Evolutionary conservation across 805 yeast genomes (phyloP).

Genomic region (Saturnispora halmiae): DNA sequence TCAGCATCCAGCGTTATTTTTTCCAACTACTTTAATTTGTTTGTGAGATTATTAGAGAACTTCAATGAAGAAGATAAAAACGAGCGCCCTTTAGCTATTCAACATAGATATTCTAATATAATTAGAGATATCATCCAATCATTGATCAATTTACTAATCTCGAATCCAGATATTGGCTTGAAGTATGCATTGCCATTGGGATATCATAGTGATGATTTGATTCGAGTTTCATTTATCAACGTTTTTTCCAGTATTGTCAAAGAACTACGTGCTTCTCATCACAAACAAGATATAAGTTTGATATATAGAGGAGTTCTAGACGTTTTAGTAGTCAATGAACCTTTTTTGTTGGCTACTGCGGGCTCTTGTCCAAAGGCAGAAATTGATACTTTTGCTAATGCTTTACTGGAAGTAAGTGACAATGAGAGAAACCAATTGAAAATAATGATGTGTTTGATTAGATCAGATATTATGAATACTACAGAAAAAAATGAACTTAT

Average conservation of each 20-base stretch:
- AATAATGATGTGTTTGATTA: constrained; percentile 46
- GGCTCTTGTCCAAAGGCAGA: constrained; percentile 58
- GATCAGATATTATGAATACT: constrained; percentile 53
- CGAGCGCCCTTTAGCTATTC: constrained; percentile 19
- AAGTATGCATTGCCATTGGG: constrained; percentile 72
- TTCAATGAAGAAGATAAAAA: constrained; percentile 23
- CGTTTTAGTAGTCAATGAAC: constrained; percentile 27
- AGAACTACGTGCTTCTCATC: constrained; percentile 19
- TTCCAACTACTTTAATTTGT: constrained; percentile 58
- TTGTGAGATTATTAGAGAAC: constrained; percentile 44
- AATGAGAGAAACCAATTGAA: constrained; percentile 30
- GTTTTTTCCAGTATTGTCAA: constrained; percentile 62
- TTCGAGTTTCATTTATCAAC: constrained; percentile 64
- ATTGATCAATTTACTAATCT: constrained; percentile 57
- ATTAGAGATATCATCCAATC: constrained; percentile 57
- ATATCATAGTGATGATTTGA: constrained; percentile 54
- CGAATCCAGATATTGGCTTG: constrained; percentile 71
- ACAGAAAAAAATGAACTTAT: constrained; percentile 62
- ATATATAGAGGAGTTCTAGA: constrained; percentile 12
- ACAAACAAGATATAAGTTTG: constrained; percentile 9
- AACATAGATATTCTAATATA: constrained; percentile 48
- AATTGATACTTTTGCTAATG: constrained; percentile 60
- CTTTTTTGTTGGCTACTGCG: constrained; percentile 44
- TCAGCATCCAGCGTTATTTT: constrained; percentile 43
- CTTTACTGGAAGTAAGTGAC: constrained; percentile 48